A percentile compares a stretch with the other conserved stretches of the same genome.
These are phyloP conservation scores for Saturnispora hagleri DNA, from an alignment of 805 yeast species.

Conservation along the genomic window DNA sequence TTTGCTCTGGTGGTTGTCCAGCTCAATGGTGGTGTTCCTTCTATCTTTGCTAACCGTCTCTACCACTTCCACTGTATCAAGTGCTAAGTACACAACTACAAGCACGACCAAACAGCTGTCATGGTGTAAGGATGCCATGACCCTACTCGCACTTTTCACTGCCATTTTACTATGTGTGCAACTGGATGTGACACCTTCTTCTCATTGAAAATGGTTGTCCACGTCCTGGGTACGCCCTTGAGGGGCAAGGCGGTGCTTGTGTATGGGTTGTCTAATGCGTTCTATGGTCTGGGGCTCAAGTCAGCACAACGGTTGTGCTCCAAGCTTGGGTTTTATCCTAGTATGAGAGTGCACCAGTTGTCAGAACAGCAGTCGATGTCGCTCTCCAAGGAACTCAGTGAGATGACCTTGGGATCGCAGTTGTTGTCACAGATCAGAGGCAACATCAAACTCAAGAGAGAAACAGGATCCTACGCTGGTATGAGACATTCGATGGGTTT, in stretches of 20 bases:
- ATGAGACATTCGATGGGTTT: constrained; percentile 77
- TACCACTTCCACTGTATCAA: background rate
- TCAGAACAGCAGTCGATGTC: constrained; percentile 80
- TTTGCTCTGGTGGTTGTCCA: background rate
- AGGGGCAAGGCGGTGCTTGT: constrained; percentile 29
- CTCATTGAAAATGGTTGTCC: constrained; percentile 36
- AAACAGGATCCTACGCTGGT: constrained; percentile 82
- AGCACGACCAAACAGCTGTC: background rate
- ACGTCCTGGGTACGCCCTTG: constrained; percentile 42
- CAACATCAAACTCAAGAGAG: constrained; percentile 70
- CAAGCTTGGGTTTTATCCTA: constrained; percentile 82
- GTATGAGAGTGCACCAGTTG: constrained; percentile 90
- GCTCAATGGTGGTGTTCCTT: background rate
- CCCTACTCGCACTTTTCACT: constrained; percentile 6
- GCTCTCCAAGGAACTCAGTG: constrained; percentile 78
- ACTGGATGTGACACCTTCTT: constrained; percentile 1
- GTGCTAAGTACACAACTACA: background rate
- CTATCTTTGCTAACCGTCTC: background rate
- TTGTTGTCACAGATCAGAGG: constrained; percentile 64
- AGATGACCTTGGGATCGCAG: constrained; percentile 73
- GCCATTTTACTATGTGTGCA: constrained; percentile 4
- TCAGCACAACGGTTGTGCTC: constrained; percentile 75
- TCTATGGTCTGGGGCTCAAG: constrained; percentile 77
- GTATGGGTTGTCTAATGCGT: constrained; percentile 64
- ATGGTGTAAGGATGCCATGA: constrained; percentile 3